These are phyloP conservation scores for Paecilomyces variotii DNA, from an alignment of 2,329 filamentous ascomycete genomes.

Conservation along the genomic window DNA sequence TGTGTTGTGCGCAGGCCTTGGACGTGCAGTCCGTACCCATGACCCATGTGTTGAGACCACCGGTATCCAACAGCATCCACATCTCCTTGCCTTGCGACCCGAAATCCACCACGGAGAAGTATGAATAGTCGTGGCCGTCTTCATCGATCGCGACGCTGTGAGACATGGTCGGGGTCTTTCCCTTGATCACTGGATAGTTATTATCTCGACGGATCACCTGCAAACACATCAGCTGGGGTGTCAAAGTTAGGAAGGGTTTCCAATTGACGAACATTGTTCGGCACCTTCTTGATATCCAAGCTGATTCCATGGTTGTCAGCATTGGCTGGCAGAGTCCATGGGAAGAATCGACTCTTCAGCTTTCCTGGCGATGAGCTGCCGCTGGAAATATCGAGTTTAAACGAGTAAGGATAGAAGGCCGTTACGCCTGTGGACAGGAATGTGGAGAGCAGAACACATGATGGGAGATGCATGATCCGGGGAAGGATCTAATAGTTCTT, in stretches of 20 bases:
- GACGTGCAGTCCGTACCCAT: conserved; percentile 64
- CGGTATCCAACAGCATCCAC: conserved; percentile 48
- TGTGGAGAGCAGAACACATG: conserved; percentile 25
- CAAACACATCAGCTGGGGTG: conserved; percentile 11
- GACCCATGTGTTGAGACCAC: conserved; percentile 67
- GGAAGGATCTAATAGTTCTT: conserved; percentile 3
- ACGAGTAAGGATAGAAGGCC: conserved; percentile 37
- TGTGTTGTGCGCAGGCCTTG: conserved; percentile 60
- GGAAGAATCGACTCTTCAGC: conserved; percentile 25
- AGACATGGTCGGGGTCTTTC: conserved; percentile 30
- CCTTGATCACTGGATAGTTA: conserved; percentile 37
- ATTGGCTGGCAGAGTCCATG: conserved; percentile 18
- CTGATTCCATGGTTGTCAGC: conserved; percentile 8
- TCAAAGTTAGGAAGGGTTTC: background rate
- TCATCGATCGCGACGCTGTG: conserved; percentile 46
- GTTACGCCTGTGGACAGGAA: conserved; percentile 26
- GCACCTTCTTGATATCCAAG: conserved; percentile 31
- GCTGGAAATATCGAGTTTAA: conserved; percentile 13
- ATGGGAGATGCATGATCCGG: conserved; percentile 29
- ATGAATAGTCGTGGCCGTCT: conserved; percentile 48
- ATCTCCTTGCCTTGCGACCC: conserved; percentile 44
- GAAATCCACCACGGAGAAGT: conserved; percentile 45
- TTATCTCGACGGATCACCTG: conserved; percentile 37
- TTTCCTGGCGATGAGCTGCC: conserved; percentile 10
- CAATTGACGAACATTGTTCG: conserved; percentile 12